Conservation (phyloP, 2,329 filamentous ascomycete species). For the Metarhizium robertsii region DNA sequence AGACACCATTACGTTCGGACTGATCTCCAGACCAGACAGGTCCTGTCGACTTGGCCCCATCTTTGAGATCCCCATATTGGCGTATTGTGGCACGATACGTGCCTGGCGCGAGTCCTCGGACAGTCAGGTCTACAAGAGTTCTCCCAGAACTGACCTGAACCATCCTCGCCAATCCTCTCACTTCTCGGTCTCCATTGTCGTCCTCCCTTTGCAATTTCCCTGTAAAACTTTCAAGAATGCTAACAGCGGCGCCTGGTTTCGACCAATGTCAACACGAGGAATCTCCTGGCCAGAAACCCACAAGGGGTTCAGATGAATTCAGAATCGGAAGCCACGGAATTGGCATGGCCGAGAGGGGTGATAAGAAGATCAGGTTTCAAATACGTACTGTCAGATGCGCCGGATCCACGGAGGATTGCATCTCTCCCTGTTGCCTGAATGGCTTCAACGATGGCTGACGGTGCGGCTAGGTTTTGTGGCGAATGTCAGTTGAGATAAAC, state of each 20-base stretch:
- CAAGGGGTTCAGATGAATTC: neutral
- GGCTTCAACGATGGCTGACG: constrained; percentile 78
- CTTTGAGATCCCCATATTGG: constrained; percentile 76
- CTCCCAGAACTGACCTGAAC: constrained; percentile 74
- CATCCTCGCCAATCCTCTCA: constrained; percentile 84
- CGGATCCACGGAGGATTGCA: constrained; percentile 86
- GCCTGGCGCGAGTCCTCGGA: constrained; percentile 73
- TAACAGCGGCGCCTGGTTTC: constrained; percentile 66
- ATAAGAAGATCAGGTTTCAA: neutral
- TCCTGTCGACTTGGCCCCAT: constrained; percentile 74
- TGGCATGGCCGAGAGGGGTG: neutral
- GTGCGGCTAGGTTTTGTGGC: constrained; percentile 49
- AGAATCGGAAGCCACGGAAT: neutral
- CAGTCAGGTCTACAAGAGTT: constrained; percentile 79
- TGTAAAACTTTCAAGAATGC: constrained; percentile 84
- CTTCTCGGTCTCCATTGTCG: constrained; percentile 40
- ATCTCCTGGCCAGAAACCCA: neutral
- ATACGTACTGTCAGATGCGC: constrained; percentile 68
- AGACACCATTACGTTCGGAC: constrained; percentile 38
- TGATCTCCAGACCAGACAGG: constrained; percentile 62
- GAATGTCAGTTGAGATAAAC: neutral
- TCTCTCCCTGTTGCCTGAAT: constrained; percentile 87
- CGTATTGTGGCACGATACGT: constrained; percentile 78
- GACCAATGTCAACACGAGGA: constrained; percentile 5
- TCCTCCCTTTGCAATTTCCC: constrained; percentile 38